Conservation (phyloP, 1,139 yeast species). For the Magnusiomyces fungicola region DNA sequence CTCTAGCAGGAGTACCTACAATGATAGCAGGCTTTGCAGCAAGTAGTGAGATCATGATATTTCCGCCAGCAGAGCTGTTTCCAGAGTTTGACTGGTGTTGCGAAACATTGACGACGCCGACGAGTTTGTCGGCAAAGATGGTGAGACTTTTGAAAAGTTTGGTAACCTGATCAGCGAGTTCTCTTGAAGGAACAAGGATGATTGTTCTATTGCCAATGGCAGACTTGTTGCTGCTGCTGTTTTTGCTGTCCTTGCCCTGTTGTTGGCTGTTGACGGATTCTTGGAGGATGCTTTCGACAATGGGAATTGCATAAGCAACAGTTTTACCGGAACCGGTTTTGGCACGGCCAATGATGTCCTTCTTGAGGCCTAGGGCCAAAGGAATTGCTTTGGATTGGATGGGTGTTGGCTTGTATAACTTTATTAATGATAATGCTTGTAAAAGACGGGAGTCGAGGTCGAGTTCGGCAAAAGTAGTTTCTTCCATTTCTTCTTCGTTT, state of each 20-base stretch:
- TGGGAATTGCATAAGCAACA: constrained; percentile 74
- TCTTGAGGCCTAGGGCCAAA: constrained; percentile 74
- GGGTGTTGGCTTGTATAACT: constrained; percentile 78
- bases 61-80: neutral
- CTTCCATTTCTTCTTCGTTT: constrained; percentile 5
- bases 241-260: constrained; percentile 24
- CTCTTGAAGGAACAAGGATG: constrained; percentile 78
- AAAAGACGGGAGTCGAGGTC: constrained; percentile 67
- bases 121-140: constrained; percentile 59
- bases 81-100: constrained; percentile 63
- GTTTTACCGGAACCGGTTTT: constrained; percentile 91
- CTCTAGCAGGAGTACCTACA: constrained; percentile 81
- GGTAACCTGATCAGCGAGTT: constrained; percentile 75
- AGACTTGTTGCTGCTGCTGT: constrained; percentile 24
- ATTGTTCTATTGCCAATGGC: constrained; percentile 35
- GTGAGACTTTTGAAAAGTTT: constrained; percentile 62
- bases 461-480: constrained; percentile 23
- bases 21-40: constrained; percentile 68
- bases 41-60: constrained; percentile 55
- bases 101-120: constrained; percentile 67
- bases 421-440: constrained; percentile 70
- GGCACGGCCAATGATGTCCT: constrained; percentile 83
- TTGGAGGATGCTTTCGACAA: constrained; percentile 56
- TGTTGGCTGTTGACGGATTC: constrained; percentile 22
- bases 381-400: constrained; percentile 92